These are phyloP conservation scores for Cercospora zeina DNA, from an alignment of 2,329 filamentous ascomycete genomes.

Conservation along the genomic window DNA sequence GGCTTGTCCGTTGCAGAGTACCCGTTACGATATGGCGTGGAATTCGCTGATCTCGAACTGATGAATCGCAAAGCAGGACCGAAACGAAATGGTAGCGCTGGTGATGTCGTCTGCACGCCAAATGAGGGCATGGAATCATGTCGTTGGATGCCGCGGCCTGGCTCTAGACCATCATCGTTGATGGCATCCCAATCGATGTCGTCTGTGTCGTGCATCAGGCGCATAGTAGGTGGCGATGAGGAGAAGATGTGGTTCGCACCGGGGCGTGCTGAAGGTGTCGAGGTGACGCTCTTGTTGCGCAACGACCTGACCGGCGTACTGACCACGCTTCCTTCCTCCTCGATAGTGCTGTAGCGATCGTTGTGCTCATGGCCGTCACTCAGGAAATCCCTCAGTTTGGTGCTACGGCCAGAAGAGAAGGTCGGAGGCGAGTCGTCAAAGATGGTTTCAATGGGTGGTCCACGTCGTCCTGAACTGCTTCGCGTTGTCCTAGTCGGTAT, in stretches of 20 bases:
- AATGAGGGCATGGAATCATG: constrained; percentile 35
- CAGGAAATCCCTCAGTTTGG: constrained; percentile 51
- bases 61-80: constrained; percentile 28
- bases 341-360: constrained; percentile 48
- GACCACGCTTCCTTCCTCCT: constrained; percentile 53
- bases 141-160: constrained; percentile 40
- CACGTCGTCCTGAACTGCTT: constrained; percentile 66
- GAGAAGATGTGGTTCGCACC: constrained; percentile 40
- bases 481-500: constrained; percentile 69
- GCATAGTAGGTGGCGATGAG: constrained; percentile 50
- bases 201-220: constrained; percentile 39
- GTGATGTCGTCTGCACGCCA: constrained; percentile 7
- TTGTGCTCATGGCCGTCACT: constrained; percentile 46
- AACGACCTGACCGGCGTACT: constrained; percentile 50
- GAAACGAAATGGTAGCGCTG: constrained; percentile 31
- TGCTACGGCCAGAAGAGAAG: constrained; percentile 40
- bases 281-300: constrained; percentile 39
- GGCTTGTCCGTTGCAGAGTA: constrained; percentile 48
- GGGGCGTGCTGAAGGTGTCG: constrained; percentile 43
- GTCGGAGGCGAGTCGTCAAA: constrained; percentile 69
- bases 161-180: constrained; percentile 32
- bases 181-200: constrained; percentile 43
- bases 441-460: constrained; percentile 72
- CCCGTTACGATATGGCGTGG: constrained; percentile 44
- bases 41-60: constrained; percentile 38